Conservation (phyloP, 768 basidiomycete genomes). For the Russula sp. region DNA sequence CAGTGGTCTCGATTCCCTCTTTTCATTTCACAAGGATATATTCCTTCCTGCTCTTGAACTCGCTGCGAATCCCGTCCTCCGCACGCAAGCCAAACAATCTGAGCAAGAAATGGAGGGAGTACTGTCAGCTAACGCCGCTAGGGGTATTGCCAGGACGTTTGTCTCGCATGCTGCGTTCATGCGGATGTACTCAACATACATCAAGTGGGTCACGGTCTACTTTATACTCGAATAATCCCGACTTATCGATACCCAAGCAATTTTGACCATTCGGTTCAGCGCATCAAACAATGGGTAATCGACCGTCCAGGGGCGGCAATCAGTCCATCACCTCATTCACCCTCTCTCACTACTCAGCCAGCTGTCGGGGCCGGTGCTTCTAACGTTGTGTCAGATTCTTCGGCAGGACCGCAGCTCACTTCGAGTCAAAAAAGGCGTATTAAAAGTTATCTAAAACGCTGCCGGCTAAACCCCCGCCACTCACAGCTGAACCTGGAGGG, state of each 20-base stretch:
- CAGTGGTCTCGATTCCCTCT: slow-evolving; percentile 80
- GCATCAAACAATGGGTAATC: slow-evolving; percentile 80
- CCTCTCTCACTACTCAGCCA: slow-evolving; percentile 50
- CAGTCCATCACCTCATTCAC: slow-evolving; percentile 37
- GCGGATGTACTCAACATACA: slow-evolving; percentile 98
- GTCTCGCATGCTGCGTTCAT: slow-evolving; percentile 94
- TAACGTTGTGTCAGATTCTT: slow-evolving; percentile 32
- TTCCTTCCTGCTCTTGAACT: slow-evolving; percentile 87
- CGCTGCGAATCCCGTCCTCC: slow-evolving; percentile 66
- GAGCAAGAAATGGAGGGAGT: slow-evolving; percentile 65
- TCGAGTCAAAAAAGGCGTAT: slow-evolving; percentile 85
- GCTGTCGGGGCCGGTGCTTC: slow-evolving; percentile 38
- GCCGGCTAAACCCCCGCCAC: slow-evolving; percentile 82
- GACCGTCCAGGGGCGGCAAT: slow-evolving; percentile 42
- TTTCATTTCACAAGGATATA: slow-evolving; percentile 87
- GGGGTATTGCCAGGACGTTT: slow-evolving; percentile 82
- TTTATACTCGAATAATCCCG: slow-evolving; percentile 2
- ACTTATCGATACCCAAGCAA: slow-evolving; percentile 47
- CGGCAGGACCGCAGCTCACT: slow-evolving; percentile 52
- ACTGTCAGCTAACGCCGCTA: slow-evolving; percentile 68
- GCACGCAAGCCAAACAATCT: slow-evolving; percentile 38
- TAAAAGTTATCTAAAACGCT: slow-evolving; percentile 83
- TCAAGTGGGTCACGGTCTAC: slow-evolving; percentile 61
- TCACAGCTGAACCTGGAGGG: slow-evolving; percentile 92
- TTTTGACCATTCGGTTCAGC: slow-evolving; percentile 87